These are phyloP conservation scores for Anthostomella pinea DNA, from an alignment of 2,329 filamentous ascomycete species.

Conservation along the genomic window DNA sequence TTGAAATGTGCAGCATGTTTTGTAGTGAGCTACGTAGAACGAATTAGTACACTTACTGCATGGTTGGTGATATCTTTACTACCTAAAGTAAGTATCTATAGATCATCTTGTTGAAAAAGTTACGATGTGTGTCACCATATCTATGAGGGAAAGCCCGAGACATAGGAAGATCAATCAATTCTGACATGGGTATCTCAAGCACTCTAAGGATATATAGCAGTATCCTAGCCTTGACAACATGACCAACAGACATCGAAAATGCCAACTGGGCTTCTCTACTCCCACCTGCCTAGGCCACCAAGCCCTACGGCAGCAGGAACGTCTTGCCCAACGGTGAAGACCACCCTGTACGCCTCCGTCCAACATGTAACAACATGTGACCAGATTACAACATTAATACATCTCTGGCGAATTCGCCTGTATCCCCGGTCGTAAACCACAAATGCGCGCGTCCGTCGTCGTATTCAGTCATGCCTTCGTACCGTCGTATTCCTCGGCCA, in stretches of 20 bases:
- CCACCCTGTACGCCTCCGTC: slow-evolving; percentile 1
- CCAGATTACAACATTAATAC: slow-evolving; percentile 13
- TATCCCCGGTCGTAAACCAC: slow-evolving; percentile 8
- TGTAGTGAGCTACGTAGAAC: no score
- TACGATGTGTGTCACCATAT: no score
- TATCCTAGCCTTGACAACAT: neutral
- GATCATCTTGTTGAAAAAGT: no score
- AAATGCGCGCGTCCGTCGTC: slow-evolving; percentile 18
- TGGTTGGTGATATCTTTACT: no score
- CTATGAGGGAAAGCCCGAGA: no score
- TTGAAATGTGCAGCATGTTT: no score
- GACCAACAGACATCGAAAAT: neutral
- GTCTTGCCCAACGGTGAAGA: neutral
- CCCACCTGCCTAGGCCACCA: neutral
- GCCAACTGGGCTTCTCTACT: neutral
- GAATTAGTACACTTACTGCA: no score
- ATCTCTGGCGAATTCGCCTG: slow-evolving; percentile 9
- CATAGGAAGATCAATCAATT: no score
- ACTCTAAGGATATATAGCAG: neutral
- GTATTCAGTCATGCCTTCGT: slow-evolving; percentile 27
- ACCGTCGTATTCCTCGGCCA: slow-evolving; percentile 14
- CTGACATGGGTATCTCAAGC: no score
- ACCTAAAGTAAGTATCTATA: no score
- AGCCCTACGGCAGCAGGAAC: no score
- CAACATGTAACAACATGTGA: neutral